Base-by-base conservation (phyloP, 1,139 yeast genomes). In the Blastobotrys proliferans region DNA sequence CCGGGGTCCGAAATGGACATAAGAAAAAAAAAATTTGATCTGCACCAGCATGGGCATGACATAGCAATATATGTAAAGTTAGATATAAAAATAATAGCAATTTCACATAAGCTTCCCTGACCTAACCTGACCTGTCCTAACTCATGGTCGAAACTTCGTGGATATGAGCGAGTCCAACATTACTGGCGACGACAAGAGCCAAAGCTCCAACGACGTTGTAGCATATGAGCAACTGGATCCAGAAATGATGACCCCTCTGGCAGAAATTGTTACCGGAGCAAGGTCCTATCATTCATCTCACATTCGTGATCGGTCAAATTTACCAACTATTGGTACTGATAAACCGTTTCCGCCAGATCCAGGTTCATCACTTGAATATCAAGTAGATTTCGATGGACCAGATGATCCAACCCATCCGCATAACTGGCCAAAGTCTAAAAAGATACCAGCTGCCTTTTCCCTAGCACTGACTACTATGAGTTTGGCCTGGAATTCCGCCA, bases 401-500 rank as follows among this genome's bases (percentile, higher is more conserved):
- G 63, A 69, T 20, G 82, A 77, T 54, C 77, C 78, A 1, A 38
- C 49, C 0, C 71, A 66, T 51, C 81, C 82, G 0, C 66, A 64
- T 45, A 77, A 76, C 54, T 75, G 73, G 70, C 54, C 73, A 2
- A 27, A 63, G 17, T 26, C 37, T 21, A 58, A 55, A 24, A 73
- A 73, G 51, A 19, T 67, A 2, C 25, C 52, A 3, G 56, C 54
- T 13, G 57, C 64, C 35, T 45, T 52, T 3, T 53, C 62, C 18
- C 61, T 68, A n/a, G 73, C 67, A 6, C 55, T 56, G 46, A 46
- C 57, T 31, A 67, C 76, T 1, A 57, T 70, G 38, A 51, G 62
- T 21, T 61, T 66, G 16, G 63, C 73, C 5, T 61, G 70, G 58
- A 73, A 73, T 16, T 69, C 74, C 3, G 72, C 76, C 9, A 61